Evolutionary conservation across 1,284 basidiomycete genomes (phyloP), one percentile per base, ranked within the genome.

Genomic region (Rhodotorula sp.): DNA sequence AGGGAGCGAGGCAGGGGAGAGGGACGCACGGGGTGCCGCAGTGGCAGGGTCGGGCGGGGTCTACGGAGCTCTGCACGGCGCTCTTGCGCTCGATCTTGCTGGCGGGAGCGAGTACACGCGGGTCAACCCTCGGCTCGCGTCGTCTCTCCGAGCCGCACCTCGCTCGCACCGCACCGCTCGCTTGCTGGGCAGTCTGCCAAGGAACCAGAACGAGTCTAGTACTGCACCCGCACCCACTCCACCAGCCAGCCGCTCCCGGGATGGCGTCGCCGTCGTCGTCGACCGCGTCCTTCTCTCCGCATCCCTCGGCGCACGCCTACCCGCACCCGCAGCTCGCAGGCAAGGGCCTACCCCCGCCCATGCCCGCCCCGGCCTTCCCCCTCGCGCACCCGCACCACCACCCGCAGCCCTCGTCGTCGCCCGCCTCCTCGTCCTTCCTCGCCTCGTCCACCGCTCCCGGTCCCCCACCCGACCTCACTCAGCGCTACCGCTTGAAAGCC

Each of bases 401-500:
- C 45, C 59, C 41, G 21, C 17, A 14, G 34, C 50, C 52, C 23
- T 44, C 53, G 3, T 58, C 57, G 19, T 55, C 56, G 17, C 50
- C 56, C 12, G 50, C 44, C 4, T 16, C 68, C 17, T 12, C 59
- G 8, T 44, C 60, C 10, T 23, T 25, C n/a, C 45, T 16, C 19
- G 14, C 45, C 14, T 14, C 44, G 23, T 58, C 55, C 63, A 63
- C 48, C 23, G 50, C 45, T 23, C 54, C 46, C 19, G 63, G 70
- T 0, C 27, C 55, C 4, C 67, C 74, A 1, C 75, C 75, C 0
- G 75, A 77, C 58, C 50, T 77, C 19, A 71, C 67, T 3, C 25
- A 63, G 13, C 71, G 75, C 41, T 71, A 54, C 62, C 61, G 64
- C 25, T 61, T 74, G 46, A 74, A 74, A 25, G 59, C 54, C 10